These are phyloP conservation scores for Picocystis salinarum DNA, from an alignment of 139 green algal species.

Conservation along the genomic window DNA sequence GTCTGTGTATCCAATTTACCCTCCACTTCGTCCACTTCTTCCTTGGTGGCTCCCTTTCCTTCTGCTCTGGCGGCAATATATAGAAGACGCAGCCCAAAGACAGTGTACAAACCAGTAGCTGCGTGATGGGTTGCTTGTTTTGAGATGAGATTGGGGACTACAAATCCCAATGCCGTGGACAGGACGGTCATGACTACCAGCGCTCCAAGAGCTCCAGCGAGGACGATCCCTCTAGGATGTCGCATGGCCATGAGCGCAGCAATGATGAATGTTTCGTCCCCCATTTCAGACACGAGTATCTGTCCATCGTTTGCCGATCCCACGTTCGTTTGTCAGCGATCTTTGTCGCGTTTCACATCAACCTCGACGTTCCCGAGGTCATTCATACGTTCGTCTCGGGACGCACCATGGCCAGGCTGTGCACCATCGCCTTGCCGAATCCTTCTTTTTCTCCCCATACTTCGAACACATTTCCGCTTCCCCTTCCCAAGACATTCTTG, in stretches of 20 bases:
- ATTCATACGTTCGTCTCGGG: too few relatives aligned
- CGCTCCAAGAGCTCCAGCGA: slow-evolving; percentile 17
- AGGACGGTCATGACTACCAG: slow-evolving; percentile 31
- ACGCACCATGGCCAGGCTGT: too few relatives aligned
- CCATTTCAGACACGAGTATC: slow-evolving; percentile 26
- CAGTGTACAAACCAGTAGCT: slow-evolving; percentile 28
- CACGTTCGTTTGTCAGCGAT: too few relatives aligned
- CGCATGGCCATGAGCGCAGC: slow-evolving; percentile 34
- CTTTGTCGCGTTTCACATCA: too few relatives aligned
- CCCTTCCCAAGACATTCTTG: too few relatives aligned
- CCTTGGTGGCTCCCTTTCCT: background rate
- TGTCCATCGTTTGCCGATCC: too few relatives aligned
- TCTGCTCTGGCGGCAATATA: slow-evolving; percentile 24
- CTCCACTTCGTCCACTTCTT: slow-evolving; percentile 23
- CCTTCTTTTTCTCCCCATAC: too few relatives aligned
- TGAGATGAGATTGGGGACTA: slow-evolving; percentile 29
- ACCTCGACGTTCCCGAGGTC: too few relatives aligned
- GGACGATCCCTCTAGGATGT: slow-evolving; percentile 18
- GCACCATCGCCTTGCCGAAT: too few relatives aligned
- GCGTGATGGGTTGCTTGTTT: slow-evolving; percentile 14
- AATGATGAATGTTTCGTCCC: slow-evolving; percentile 42
- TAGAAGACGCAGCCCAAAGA: slow-evolving; percentile 33
- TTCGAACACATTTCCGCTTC: too few relatives aligned
- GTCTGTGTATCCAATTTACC: background rate
- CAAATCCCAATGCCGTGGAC: slow-evolving; percentile 17